Evolutionary conservation across 495 filamentous ascomycete genomes (phyloP).

Genomic region (Hypoxylon intermedium): DNA sequence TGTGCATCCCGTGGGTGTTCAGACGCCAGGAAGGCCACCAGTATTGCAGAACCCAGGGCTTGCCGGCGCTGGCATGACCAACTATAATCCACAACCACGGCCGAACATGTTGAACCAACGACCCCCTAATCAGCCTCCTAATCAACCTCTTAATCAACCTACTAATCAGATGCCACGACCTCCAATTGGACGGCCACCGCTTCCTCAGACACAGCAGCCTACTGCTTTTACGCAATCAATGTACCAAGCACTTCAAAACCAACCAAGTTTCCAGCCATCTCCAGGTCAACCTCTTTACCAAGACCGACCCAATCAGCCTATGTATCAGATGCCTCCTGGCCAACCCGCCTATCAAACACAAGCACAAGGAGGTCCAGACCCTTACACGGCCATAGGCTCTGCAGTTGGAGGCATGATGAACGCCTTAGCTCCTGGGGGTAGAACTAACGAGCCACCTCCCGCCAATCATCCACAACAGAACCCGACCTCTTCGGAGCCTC

Average conservation of each 20-base stretch:
- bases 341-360: slow-evolving; percentile 17
- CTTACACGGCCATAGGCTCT: slow-evolving; percentile 26
- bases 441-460: not conserved
- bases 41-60: slow-evolving; percentile 28
- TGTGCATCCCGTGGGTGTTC: slow-evolving; percentile 25
- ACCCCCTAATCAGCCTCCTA: too few relatives aligned
- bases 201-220: slow-evolving; percentile 20
- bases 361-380: slow-evolving; percentile 12
- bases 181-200: slow-evolving; percentile 22
- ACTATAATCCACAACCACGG: slow-evolving; percentile 10
- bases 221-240: slow-evolving; percentile 9
- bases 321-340: slow-evolving; percentile 5
- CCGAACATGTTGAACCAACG: slow-evolving; percentile 16
- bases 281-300: slow-evolving; percentile 24
- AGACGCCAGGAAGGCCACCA: slow-evolving; percentile 34
- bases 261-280: slow-evolving; percentile 9
- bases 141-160: too few relatives aligned
- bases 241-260: slow-evolving; percentile 12
- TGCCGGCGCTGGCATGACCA: slow-evolving; percentile 13
- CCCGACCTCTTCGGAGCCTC: slow-evolving; percentile 3
- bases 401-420: slow-evolving; percentile 22
- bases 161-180: slow-evolving; percentile 18
- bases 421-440: slow-evolving; percentile 4
- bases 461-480: slow-evolving; percentile 16
- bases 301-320: slow-evolving; percentile 5